Conservation (phyloP, 768 basidiomycete genomes). For the Mycena filopes region DNA sequence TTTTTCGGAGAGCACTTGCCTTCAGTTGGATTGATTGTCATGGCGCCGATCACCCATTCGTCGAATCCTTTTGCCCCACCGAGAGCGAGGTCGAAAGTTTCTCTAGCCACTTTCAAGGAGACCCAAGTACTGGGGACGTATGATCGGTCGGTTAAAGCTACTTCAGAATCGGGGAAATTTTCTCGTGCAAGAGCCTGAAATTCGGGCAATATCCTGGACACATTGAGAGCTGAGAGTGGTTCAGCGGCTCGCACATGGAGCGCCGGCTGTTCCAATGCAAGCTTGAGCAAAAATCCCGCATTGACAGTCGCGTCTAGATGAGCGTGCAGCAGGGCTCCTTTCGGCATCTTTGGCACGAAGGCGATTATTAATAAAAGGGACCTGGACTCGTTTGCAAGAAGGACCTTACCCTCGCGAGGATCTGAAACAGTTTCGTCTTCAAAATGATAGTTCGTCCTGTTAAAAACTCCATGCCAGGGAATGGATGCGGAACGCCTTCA, state of each 20-base stretch:
- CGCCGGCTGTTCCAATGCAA: conserved; percentile 65
- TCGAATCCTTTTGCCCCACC: conserved; percentile 78
- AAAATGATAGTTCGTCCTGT: conserved; percentile 72
- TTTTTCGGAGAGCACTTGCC: conserved; percentile 2
- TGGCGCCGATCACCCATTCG: conserved; percentile 65
- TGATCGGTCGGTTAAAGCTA: conserved; percentile 49
- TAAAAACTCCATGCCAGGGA: conserved; percentile 84
- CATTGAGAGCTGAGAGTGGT: conserved; percentile 50
- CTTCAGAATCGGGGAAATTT: conserved; percentile 39
- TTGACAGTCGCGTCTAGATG: conserved; percentile 83
- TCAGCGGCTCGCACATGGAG: conserved; percentile 67
- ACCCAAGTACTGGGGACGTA: conserved; percentile 67
- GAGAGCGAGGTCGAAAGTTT: conserved; percentile 58
- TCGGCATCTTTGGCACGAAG: conserved; percentile 71
- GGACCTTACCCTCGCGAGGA: conserved; percentile 66
- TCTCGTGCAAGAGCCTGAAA: conserved; percentile 59
- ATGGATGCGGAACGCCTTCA: conserved; percentile 63
- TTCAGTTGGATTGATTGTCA: conserved; percentile 77
- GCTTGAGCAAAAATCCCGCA: conserved; percentile 57
- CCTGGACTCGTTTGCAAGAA: background rate
- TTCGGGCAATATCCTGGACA: conserved; percentile 59
- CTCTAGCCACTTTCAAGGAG: conserved; percentile 61
- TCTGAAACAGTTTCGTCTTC: conserved; percentile 68
- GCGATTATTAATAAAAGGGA: background rate
- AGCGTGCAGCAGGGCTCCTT: conserved; percentile 78